Evolutionary conservation across 2,329 filamentous ascomycete genomes (phyloP), one percentile per base, ranked within the genome.

Genomic region (Herpotrichia juniperi): DNA sequence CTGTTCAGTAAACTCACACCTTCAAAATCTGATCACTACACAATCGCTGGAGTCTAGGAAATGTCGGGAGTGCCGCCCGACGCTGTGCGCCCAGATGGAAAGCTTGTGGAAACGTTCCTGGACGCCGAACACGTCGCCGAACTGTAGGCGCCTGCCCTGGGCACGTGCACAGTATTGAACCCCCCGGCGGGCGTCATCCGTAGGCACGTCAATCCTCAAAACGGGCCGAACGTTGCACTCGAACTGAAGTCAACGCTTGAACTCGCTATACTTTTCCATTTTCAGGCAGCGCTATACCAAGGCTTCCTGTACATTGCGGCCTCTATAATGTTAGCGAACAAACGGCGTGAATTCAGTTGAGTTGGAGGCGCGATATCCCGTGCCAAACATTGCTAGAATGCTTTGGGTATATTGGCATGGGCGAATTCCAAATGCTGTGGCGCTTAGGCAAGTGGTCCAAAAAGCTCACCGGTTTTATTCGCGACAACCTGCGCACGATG

Each of bases 111-210:
- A 8, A 25, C 22, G 21, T 32, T 45, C 42, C 28, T 45, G 42
- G 17, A 26, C 42, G 42, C 42, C 42, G 28, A 45, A 45, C 42
- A 4, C 10, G 10, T 45, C 25, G 42, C 42, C 26, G 42, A 37
- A 19, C 34, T 7, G 34, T 32, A 12, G 26, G 16, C 39, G 21
- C 24, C 32, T 31, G 25, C 25, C 42, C 25, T 10, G 10, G 28
- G 42, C 42, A n/a, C 9, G 42, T 45, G 25, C 31, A 9, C 40
- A 25, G 8, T 3, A 11, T 4, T 12, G 6, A 16, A 22, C 42
- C 26, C 5, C 42, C 39, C 7, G 39, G 9, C 39, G 21, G 26
- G 26, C 26, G 26, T 28, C 31, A n/a, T 34, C 31, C 31, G 31
- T 17, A n/a, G 8, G 12, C 16, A 6, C 12, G 7, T 4, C 34